Conservation (phyloP, 768 basidiomycete species). For the Podaxis rugospora region DNA sequence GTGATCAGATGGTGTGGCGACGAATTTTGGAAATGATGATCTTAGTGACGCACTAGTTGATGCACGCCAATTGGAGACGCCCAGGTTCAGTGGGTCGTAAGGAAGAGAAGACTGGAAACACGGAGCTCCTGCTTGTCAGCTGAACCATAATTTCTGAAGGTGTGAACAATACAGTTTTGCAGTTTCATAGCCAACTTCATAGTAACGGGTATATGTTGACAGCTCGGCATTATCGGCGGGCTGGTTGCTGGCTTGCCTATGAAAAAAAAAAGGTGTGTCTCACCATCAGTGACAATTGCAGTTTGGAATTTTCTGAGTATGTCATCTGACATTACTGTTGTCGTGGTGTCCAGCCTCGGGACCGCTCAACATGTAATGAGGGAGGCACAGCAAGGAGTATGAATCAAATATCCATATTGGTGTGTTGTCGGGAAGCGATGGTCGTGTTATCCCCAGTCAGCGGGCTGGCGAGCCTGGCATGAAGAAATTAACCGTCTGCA, state of each 20-base stretch:
- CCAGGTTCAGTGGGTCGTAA: background rate
- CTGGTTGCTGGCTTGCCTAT: background rate
- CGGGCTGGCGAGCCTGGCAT: background rate
- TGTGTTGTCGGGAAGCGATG: background rate
- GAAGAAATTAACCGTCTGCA: background rate
- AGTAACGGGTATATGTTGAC: background rate
- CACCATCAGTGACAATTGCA: background rate
- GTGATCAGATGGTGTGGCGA: slow-evolving; percentile 3
- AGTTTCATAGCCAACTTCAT: background rate
- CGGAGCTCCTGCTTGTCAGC: background rate
- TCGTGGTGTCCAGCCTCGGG: slow-evolving; percentile 3
- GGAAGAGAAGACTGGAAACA: too few relatives aligned
- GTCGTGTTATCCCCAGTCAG: background rate
- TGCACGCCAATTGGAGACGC: background rate
- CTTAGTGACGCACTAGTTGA: background rate
- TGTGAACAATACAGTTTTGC: background rate
- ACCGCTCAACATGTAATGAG: background rate
- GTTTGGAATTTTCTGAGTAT: background rate
- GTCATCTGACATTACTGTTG: slow-evolving; percentile 3
- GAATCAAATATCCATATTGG: background rate
- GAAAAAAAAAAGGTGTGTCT: background rate
- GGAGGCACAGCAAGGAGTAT: background rate
- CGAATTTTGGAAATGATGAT: background rate
- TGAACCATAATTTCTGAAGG: background rate
- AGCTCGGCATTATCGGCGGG: background rate